phyloP scores from a whole-genome alignment of 2,329 filamentous ascomycete genomes.

The Lachnellula occidentalis region DNA sequence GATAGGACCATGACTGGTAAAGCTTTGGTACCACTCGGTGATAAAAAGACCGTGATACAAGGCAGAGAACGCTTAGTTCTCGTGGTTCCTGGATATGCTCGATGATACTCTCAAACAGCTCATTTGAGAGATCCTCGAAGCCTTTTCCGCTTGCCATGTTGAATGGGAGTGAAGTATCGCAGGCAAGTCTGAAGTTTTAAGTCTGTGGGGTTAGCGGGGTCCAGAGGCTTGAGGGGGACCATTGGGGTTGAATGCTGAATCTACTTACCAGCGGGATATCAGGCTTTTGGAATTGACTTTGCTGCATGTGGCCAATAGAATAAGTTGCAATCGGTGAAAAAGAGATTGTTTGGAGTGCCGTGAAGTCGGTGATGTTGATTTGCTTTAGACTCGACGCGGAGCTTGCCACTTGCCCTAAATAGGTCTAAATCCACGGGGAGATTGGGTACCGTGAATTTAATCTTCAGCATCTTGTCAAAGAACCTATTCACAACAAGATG shows the following conservation, averaged over 20 bases:
- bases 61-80: slow-evolving; percentile 4
- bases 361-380: background rate
- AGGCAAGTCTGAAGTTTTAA: background rate
- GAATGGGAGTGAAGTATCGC: background rate
- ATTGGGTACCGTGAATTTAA: too few relatives aligned
- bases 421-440: too few relatives aligned
- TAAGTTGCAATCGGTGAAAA: background rate
- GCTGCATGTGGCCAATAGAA: background rate
- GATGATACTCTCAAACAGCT: slow-evolving; percentile 8
- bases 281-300: too few relatives aligned
- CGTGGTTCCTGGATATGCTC: background rate
- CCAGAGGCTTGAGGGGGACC: too few relatives aligned
- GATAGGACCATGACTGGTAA: slow-evolving; percentile 10
- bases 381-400: background rate
- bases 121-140: slow-evolving; percentile 5
- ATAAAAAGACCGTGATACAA: slow-evolving; percentile 4
- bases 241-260: too few relatives aligned
- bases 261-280: too few relatives aligned
- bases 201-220: background rate
- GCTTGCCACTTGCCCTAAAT: too few relatives aligned
- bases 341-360: background rate
- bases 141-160: background rate
- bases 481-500: background rate
- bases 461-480: background rate
- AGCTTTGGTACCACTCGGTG: slow-evolving; percentile 5